These are phyloP conservation scores for Lojkania enalia DNA, from an alignment of 2,329 filamentous ascomycete genomes.

Conservation along the genomic window DNA sequence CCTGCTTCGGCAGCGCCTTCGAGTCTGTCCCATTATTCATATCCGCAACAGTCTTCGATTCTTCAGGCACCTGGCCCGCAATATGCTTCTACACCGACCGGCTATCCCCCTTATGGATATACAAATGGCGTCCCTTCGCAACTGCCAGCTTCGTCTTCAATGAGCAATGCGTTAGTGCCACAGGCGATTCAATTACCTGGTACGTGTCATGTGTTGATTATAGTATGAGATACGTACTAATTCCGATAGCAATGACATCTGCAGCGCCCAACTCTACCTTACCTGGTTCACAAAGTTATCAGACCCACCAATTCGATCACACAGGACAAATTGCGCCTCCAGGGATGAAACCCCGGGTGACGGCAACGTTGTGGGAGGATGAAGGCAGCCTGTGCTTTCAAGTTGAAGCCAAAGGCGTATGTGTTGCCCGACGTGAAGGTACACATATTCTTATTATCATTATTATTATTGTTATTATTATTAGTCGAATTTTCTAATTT, in stretches of 20 bases:
- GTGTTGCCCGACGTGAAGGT: slow-evolving; percentile 93
- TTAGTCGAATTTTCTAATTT: slow-evolving; percentile 2
- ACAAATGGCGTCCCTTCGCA: slow-evolving; percentile 75
- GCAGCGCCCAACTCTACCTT: slow-evolving; percentile 33
- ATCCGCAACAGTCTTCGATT: slow-evolving; percentile 68
- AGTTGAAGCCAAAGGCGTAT: slow-evolving; percentile 94
- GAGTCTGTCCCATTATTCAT: slow-evolving; percentile 74
- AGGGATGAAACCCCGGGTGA: slow-evolving; percentile 95
- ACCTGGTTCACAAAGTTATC: slow-evolving; percentile 37
- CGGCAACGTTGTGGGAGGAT: slow-evolving; percentile 96
- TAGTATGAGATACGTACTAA: not conserved
- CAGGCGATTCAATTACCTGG: slow-evolving; percentile 68
- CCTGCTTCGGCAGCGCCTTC: slow-evolving; percentile 77
- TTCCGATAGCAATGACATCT: slow-evolving; percentile 37
- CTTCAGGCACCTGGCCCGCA: slow-evolving; percentile 70
- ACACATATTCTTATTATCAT: slow-evolving; percentile 15
- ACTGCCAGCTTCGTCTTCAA: slow-evolving; percentile 69
- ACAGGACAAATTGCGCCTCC: slow-evolving; percentile 92
- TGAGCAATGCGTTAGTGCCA: slow-evolving; percentile 67
- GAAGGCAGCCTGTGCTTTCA: slow-evolving; percentile 98
- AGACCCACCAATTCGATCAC: slow-evolving; percentile 69
- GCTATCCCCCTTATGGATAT: slow-evolving; percentile 74
- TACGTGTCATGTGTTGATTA: slow-evolving; percentile 38
- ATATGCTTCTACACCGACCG: slow-evolving; percentile 62
- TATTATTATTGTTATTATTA: slow-evolving; percentile 22